These are phyloP conservation scores for Globisporangium rhizosaccharum DNA, from an alignment of 352 stramenopile genomes.

Conservation along the genomic window DNA sequence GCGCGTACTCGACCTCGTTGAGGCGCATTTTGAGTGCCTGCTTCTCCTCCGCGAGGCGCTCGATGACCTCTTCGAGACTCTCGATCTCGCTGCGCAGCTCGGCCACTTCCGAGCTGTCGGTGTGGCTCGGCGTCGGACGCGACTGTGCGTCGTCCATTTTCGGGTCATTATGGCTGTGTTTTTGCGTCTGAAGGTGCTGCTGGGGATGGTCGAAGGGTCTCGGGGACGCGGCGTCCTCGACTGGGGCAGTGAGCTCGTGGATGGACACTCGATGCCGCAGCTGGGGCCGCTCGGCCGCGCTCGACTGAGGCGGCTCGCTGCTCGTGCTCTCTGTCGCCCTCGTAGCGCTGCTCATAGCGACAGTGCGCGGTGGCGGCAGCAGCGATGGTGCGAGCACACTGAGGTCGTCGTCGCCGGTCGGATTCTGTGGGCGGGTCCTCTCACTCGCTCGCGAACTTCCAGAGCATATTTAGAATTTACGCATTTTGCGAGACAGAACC, in stretches of 20 bases:
- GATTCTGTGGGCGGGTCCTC: not conserved
- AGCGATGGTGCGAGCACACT: not conserved
- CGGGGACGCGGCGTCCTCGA: not conserved
- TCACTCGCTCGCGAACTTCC: too few relatives aligned
- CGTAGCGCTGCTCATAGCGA: not conserved
- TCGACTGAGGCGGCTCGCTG: not conserved
- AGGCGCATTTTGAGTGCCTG: conserved; percentile 43
- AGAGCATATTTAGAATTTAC: too few relatives aligned
- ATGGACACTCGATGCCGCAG: conserved; percentile 14
- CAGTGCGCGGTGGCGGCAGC: not conserved
- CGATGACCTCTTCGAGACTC: conserved; percentile 31
- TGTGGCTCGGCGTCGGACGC: not conserved
- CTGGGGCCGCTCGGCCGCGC: conserved; percentile 12
- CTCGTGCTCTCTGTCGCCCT: not conserved
- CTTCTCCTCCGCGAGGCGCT: conserved; percentile 39
- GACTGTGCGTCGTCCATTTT: not conserved
- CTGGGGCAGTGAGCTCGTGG: conserved; percentile 5
- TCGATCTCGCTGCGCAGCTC: conserved; percentile 39
- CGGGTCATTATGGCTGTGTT: not conserved
- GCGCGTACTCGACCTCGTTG: conserved; percentile 33
- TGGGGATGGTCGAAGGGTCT: not conserved
- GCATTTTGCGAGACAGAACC: too few relatives aligned
- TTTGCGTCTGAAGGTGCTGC: not conserved
- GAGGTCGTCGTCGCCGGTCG: not conserved
- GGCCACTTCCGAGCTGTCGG: conserved; percentile 1